Base-by-base conservation (phyloP, 1,284 basidiomycete genomes). In the Papiliotrema terrestris region DNA sequence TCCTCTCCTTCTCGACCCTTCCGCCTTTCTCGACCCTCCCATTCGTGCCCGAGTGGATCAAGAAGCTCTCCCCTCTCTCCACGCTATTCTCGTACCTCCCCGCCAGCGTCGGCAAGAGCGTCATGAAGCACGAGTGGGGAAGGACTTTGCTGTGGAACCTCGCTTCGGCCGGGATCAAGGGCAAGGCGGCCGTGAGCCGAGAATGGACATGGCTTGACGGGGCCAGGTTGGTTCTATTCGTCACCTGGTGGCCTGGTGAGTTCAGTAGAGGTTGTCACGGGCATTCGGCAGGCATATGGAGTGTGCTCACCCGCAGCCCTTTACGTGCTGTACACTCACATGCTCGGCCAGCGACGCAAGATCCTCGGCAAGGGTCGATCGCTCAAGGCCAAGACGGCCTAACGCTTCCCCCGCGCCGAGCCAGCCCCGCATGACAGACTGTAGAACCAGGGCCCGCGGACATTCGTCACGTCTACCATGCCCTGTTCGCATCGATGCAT, bases 171-270 rank as follows among this genome's bases (percentile, higher is more conserved):
- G 58, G 55, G 0, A 51, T 58, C 11, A 54, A 54, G 32, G 60
- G 53, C 22, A 63, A 61, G 55, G 59, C 5, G 20, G 49, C 45
- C 2, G 45, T 56, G 14, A 25, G 3, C 47, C 52, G 14, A 35
- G 32, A 52, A 38, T 75, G 74, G 74, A 64, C 59, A 8, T 65
- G 64, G 57, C 62, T 68, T 45, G 69, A 81, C 23, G 76, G 81
- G 5, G 84, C 86, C 49, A 83, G 86, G 22, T 83, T 81, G 0
- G 71, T 75, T 3, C 77, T 94, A 60, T 92, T 94, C 75, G 60
- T 83, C n/a, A 80, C 86, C 48, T 97, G 93, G 92, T 92, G 90
- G 86, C 91, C 91, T 54, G 85, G 92, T 93, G 75, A 68, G 83
- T 80, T 11, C 15, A 6, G 20, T 5, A 41, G 35, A 36, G 8